Evolutionary conservation across 192 early-diverging fungal genomes (phyloP).

Genomic region (Umbelopsis ramanniana): DNA sequence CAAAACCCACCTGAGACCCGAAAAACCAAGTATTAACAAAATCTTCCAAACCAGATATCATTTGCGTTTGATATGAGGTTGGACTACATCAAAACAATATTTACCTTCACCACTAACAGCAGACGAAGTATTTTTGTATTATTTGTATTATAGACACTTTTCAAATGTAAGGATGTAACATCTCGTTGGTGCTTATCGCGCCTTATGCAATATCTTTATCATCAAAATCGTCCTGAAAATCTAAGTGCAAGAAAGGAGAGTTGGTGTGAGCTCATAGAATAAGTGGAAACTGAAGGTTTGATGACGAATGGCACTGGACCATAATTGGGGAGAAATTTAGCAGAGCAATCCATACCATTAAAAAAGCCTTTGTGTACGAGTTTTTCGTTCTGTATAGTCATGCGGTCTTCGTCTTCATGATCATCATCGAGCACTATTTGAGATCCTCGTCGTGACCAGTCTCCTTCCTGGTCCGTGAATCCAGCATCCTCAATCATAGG

Average conservation of each 20-base stretch:
- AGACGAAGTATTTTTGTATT: no score
- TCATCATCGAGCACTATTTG: constrained; percentile 12
- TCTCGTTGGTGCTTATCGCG: not conserved
- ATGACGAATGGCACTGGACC: no score
- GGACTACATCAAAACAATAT: no score
- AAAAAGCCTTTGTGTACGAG: constrained; percentile 12
- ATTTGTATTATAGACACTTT: no score
- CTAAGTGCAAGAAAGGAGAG: not conserved
- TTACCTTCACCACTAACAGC: no score
- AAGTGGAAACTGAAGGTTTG: not conserved
- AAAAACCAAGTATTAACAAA: no score
- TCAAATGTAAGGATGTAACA: no score
- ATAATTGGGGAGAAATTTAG: no score
- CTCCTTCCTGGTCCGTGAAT: not conserved
- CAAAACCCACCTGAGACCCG: not conserved
- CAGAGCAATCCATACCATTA: not conserved
- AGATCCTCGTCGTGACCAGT: constrained; percentile 12
- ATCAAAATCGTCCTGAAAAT: constrained; percentile 11
- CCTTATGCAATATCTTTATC: constrained; percentile 14
- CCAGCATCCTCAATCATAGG: constrained; percentile 15
- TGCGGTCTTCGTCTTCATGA: constrained; percentile 18
- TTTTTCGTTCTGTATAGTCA: not conserved
- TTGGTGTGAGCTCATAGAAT: not conserved
- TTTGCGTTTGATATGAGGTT: no score
- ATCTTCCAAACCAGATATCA: no score